A percentile compares a stretch with the other conserved stretches of the same genome.
Evolutionary conservation across 2,329 filamentous ascomycete species (phyloP).

Genomic region (Colletotrichum agaves): DNA sequence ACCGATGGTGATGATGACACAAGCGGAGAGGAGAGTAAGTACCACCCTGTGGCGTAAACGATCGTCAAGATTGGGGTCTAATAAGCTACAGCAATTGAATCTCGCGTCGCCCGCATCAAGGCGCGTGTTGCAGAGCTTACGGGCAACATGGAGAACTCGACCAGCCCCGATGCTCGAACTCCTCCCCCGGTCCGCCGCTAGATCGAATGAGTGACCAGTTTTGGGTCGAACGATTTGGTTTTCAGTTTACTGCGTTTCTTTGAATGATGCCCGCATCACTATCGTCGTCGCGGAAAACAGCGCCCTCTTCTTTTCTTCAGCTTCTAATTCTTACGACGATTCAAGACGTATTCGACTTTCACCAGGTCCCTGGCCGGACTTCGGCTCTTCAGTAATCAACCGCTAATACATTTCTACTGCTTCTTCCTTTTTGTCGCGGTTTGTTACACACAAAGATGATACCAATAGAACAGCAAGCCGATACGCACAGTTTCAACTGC

Average conservation of each 20-base stretch:
- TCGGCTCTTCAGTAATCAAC: conserved; percentile 14
- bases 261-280: conserved; percentile 12
- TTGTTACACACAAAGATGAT: conserved; percentile 39
- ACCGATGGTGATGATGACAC: conserved; percentile 83
- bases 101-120: conserved; percentile 96
- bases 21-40: conserved; percentile 94
- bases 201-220: conserved; percentile 1
- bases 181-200: conserved; percentile 34
- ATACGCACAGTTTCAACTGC: conserved; percentile 30
- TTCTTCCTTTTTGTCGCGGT: conserved; percentile 32
- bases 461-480: conserved; percentile 40
- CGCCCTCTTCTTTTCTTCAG: conserved; percentile 14
- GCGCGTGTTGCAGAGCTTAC: conserved; percentile 95
- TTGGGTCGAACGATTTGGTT: not conserved
- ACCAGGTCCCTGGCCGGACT: conserved; percentile 22
- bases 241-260: not conserved
- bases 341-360: conserved; percentile 7
- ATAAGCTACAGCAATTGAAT: conserved; percentile 80
- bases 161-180: conserved; percentile 45
- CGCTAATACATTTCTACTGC: conserved; percentile 32
- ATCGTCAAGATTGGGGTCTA: conserved; percentile 36
- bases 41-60: not conserved
- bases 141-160: conserved; percentile 76
- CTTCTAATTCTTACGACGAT: conserved; percentile 21
- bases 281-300: conserved; percentile 5